phyloP scores from a whole-genome alignment of 495 filamentous ascomycete genomes.

The Diplogelasinospora grovesii region DNA sequence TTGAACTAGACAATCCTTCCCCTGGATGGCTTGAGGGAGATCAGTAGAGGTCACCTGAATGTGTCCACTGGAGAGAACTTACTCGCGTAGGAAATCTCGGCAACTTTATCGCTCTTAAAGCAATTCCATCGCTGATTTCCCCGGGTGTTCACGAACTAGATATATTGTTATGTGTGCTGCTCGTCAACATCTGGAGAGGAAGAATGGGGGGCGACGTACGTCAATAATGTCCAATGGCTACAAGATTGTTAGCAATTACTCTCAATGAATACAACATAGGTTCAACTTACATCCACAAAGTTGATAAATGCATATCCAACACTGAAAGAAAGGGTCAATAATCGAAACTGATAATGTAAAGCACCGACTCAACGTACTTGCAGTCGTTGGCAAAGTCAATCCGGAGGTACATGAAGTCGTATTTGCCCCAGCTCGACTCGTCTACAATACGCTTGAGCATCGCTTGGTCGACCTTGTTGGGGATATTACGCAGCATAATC shows the following conservation, averaged over 20 bases:
- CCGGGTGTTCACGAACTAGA: conserved; percentile 67
- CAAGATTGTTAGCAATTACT: conserved; percentile 21
- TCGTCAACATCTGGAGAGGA: too few species aligned
- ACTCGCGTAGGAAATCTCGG: conserved; percentile 93
- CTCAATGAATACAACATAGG: not conserved
- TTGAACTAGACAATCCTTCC: conserved; percentile 78
- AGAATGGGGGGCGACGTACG: conserved; percentile 34
- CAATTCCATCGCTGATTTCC: conserved; percentile 73
- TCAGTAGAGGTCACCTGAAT: not conserved
- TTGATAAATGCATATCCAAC: conserved; percentile 99
- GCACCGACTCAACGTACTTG: conserved; percentile 54
- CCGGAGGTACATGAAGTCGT: conserved; percentile 92
- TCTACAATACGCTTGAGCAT: conserved; percentile 76
- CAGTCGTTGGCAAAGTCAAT: conserved; percentile 88
- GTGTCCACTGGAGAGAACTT: conserved; percentile 31
- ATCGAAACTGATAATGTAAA: not conserved
- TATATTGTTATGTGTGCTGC: conserved; percentile 24
- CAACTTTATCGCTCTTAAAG: conserved; percentile 77
- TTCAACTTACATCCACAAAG: conserved; percentile 64
- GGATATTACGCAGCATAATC: conserved; percentile 97
- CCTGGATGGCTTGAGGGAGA: conserved; percentile 66
- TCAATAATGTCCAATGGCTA: conserved; percentile 68
- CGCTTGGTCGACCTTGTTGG: conserved; percentile 79
- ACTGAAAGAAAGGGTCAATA: conserved; percentile 43
- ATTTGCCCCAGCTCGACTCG: conserved; percentile 68